Conservation (phyloP, 306 rosid genomes). For the Corylus americana region DNA sequence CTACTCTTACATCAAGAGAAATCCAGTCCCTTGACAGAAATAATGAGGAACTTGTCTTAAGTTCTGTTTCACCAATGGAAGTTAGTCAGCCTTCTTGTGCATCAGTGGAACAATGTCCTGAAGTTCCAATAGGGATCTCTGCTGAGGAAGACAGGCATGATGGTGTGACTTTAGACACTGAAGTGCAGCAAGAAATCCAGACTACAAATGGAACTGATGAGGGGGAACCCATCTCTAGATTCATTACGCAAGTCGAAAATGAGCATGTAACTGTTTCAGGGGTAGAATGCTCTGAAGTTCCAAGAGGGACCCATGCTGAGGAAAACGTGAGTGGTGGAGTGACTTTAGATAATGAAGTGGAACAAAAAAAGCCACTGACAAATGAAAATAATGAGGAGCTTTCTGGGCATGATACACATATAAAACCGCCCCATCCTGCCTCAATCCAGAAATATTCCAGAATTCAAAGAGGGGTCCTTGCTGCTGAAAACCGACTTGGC, state of each 20-base stretch:
- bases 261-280: constrained; percentile 19
- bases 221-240: constrained; percentile 31
- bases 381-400: constrained; percentile 33
- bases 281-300: constrained; percentile 34
- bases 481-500: constrained; percentile 22
- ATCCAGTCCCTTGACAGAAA: constrained; percentile 12
- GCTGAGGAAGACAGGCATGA: constrained; percentile 23
- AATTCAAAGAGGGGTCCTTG: constrained; percentile 32
- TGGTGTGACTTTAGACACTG: constrained; percentile 30
- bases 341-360: constrained; percentile 28
- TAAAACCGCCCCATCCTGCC: constrained; percentile 27
- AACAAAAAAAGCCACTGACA: constrained; percentile 25
- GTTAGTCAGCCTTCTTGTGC: constrained; percentile 28
- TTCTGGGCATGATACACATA: constrained; percentile 21
- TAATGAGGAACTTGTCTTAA: constrained; percentile 12
- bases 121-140: constrained; percentile 34
- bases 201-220: constrained; percentile 28
- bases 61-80: constrained; percentile 27
- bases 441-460: constrained; percentile 42
- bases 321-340: constrained; percentile 32
- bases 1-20: constrained; percentile 22
- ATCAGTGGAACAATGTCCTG: constrained; percentile 38
- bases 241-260: constrained; percentile 32
- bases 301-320: constrained; percentile 33
- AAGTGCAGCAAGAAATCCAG: constrained; percentile 33